Conservation (phyloP, 78 protist genomes). For the Protostelium mycophagum region DNA sequence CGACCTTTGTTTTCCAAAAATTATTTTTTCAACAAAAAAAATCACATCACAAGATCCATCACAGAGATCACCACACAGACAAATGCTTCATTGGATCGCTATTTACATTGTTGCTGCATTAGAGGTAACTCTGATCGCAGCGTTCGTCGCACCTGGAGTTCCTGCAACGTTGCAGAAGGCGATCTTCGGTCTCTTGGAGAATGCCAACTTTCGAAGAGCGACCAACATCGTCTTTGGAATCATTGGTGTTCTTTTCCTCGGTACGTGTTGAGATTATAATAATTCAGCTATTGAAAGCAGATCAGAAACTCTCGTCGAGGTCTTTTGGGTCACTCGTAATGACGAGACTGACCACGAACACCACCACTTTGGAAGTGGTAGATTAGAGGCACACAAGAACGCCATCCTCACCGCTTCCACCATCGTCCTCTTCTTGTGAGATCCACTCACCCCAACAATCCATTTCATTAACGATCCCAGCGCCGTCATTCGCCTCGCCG, state of each 20-base stretch:
- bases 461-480: background rate
- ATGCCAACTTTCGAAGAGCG: background rate
- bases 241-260: background rate
- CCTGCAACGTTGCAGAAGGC: background rate
- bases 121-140: background rate
- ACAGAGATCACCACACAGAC: no score
- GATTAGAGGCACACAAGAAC: background rate
- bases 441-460: no score
- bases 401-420: background rate
- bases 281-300: background rate
- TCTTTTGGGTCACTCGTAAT: background rate
- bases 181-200: background rate
- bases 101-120: background rate
- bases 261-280: background rate
- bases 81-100: background rate
- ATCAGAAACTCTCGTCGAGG: background rate
- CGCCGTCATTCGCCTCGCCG: background rate
- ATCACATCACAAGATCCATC: no score
- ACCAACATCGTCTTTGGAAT: background rate
- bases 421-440: background rate
- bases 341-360: background rate
- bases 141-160: background rate
- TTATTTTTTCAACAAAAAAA: no score
- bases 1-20: no score
- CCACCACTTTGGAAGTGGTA: background rate